Evolutionary conservation across 371 early-diverging fungal species (phyloP), one percentile per base, ranked within the genome.

Genomic region (Phascolomyces articulosus): DNA sequence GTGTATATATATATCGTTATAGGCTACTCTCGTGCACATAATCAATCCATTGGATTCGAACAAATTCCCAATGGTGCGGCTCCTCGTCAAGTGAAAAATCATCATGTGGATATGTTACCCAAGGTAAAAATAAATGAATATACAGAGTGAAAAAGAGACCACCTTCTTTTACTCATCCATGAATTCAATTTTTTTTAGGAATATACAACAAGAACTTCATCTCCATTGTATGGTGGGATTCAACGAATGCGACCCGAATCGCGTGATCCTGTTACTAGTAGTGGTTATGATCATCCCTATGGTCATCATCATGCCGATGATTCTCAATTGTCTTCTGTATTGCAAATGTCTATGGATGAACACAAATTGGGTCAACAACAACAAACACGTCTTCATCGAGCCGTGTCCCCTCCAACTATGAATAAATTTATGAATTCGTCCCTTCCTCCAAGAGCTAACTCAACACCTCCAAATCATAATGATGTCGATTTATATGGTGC

Each of bases 141-240:
- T 9, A 9, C 2, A 34, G 9, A 34, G 11, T 34, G 0, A 11
- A 6, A 0, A 9, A 9, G 34, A 34, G 9, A 34, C 34, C 11
- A 6, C 6, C 10, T 31, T 34, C 11, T 34, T 34, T 34, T 34
- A 9, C 11, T 2, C 34, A 6, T 9, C 6, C 11, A 9, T 34
- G 9, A 34, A 34, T 34, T 34, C 34, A n/a, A n/a, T n/a, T 38
- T 56, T 61, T 28, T 18, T 56, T 9, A 60, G 38, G 63, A 84
- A 72, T 93, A 92, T 63, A 94, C 94, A 16, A 94, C 94, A 15
- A 82, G 93, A 51, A 91, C 96, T 7, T 92, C 93, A n/a, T 95
- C 95, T 15, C 94, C 95, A 7, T 82, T 90, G 6, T 87, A 87
- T 67, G 88, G 87, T 29, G 75, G 85, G 62, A 89, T 85, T 24